Conservation (phyloP, 2,329 filamentous ascomycete genomes). For the Colletotrichum tropicicola region DNA sequence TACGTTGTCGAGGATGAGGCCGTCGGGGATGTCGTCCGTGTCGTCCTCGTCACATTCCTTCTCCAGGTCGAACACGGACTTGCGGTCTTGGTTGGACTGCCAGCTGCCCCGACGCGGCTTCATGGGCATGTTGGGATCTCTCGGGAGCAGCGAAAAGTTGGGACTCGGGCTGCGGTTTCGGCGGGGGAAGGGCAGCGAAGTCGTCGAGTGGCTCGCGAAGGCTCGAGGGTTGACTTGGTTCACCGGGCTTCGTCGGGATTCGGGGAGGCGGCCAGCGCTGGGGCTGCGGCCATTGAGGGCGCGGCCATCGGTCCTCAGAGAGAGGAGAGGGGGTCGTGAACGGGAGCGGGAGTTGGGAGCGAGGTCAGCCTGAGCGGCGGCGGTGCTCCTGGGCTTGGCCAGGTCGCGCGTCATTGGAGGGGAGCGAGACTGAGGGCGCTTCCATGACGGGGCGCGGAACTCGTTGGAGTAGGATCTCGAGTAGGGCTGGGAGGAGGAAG, state of each 20-base stretch:
- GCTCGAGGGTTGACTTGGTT: slow-evolving; percentile 32
- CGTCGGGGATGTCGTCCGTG: slow-evolving; percentile 81
- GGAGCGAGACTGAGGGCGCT: slow-evolving; percentile 26
- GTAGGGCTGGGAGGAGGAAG: slow-evolving; percentile 24
- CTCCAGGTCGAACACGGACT: slow-evolving; percentile 76
- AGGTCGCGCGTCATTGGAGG: slow-evolving; percentile 40
- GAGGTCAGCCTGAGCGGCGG: not conserved
- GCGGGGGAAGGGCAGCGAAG: slow-evolving; percentile 46
- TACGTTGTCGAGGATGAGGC: slow-evolving; percentile 82
- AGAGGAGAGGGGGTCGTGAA: slow-evolving; percentile 54
- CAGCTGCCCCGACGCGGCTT: slow-evolving; percentile 71
- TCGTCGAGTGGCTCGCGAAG: slow-evolving; percentile 48
- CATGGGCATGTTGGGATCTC: slow-evolving; percentile 47
- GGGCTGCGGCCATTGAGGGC: slow-evolving; percentile 61
- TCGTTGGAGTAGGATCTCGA: slow-evolving; percentile 30
- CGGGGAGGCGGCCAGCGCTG: slow-evolving; percentile 49
- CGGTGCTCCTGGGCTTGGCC: slow-evolving; percentile 32
- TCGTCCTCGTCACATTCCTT: slow-evolving; percentile 81
- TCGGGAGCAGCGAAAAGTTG: slow-evolving; percentile 53
- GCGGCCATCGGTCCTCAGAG: slow-evolving; percentile 50
- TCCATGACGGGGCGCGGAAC: slow-evolving; percentile 29
- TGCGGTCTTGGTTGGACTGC: slow-evolving; percentile 73
- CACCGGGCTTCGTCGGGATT: slow-evolving; percentile 31
- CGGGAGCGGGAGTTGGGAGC: slow-evolving; percentile 12
- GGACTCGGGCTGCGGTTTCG: slow-evolving; percentile 63